Base-by-base conservation (phyloP, 805 yeast species). In the Nakazawaea wyomingensis region DNA sequence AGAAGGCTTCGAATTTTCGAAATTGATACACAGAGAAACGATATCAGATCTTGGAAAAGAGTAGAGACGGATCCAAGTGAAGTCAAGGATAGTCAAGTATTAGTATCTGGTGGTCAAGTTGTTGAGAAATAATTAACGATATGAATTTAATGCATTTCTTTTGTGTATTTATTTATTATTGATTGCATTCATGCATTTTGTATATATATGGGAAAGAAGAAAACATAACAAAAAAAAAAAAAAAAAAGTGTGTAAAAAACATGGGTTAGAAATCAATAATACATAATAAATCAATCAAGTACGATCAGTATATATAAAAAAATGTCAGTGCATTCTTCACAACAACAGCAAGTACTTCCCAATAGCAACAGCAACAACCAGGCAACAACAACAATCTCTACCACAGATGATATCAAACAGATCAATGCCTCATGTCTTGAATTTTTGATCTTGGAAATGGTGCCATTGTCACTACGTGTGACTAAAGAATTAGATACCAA, bases 1-100 rank as follows among this genome's bases (percentile, higher is more conserved):
- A 76, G 99, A 53, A 72, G 97, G 43, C 55, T 88, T 35, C 69
- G 99, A 38, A 53, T 82, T 0, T 91, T 71, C 57, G 88, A 85
- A 33, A 53, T 90, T 10, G 82, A 88, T 56, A 56, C 75, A 1
- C 54, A 60, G 6, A 56, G 59, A 1, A 70, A 72, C 2, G 64
- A 64, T 16, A 76, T 83, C 24, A 60, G 56, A 29, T 75, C 88
- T 2, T 87, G 95, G 89, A 89, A 90, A 60, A 63, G 93, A 46
- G 57, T 80, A 14, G 83, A 84, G 53, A 69, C 75, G 19, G 66
- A 72, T 5, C 81, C 83, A 1, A 65, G 63, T 0, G 59, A 57
- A 5, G 50, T 42, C 3, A 56, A 79, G 38, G 88, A 84, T 53
- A 53, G 58, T 30, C 85, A 80, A 55, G 51, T 57, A 8, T 57